Percentiles rank a stretch among this genome's conserved stretches.
Evolutionary conservation across 176 grass and related monocot genomes (phyloP).

Genomic region (Aegilops longissima): DNA sequence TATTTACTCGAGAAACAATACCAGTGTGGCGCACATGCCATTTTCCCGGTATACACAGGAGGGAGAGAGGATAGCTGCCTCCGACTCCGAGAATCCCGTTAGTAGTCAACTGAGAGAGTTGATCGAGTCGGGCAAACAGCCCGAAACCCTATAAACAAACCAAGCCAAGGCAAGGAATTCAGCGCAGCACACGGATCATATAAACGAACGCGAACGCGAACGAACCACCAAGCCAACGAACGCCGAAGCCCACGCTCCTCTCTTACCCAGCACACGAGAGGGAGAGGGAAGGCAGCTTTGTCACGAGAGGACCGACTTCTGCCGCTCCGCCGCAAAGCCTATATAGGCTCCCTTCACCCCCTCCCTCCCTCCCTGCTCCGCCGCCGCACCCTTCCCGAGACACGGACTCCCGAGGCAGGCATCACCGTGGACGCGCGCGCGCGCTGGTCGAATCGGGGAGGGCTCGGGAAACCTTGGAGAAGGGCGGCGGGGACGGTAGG

Average conservation of each 20-base stretch:
- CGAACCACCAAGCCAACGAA: background rate
- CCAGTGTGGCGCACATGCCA: background rate
- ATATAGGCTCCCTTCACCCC: background rate
- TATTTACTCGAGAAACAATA: background rate
- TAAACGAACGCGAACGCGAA: conserved; percentile 3
- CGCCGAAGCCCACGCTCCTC: too few species aligned
- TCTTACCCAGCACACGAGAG: background rate
- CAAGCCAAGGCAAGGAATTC: background rate
- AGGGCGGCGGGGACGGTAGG: background rate
- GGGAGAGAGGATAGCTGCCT: background rate
- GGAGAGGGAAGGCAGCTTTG: background rate
- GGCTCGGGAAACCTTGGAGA: background rate
- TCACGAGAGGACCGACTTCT: background rate
- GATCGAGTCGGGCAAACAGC: background rate
- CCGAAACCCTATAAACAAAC: background rate
- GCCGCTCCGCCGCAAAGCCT: background rate
- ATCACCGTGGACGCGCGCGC: background rate
- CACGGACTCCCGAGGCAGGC: background rate
- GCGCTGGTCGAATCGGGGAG: background rate
- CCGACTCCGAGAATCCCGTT: background rate
- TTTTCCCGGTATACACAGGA: background rate
- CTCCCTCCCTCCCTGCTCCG: background rate
- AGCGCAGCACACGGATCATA: background rate
- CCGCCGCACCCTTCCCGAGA: background rate
- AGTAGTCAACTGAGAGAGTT: conserved; percentile 21